A percentile compares a stretch with the other conserved stretches of the same genome.
phyloP scores from a whole-genome alignment of 2,329 filamentous ascomycete genomes.

The Ceratocystiopsis brevicomis region DNA sequence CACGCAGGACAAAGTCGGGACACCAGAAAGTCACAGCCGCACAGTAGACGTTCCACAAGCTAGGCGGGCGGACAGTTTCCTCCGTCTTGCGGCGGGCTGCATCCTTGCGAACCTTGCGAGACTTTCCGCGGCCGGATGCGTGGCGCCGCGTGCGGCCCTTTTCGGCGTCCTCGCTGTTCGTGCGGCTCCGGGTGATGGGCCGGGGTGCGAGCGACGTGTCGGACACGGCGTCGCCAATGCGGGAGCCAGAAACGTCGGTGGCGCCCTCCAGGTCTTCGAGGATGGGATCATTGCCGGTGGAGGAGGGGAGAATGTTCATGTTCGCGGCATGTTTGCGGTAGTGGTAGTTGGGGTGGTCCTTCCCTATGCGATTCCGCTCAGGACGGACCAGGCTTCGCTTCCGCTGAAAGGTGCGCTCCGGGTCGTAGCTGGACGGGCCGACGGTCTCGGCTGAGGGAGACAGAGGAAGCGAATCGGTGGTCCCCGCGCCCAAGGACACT shows the following conservation, averaged over 20 bases:
- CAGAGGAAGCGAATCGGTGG: conserved; percentile 13
- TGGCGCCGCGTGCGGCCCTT: conserved; percentile 19
- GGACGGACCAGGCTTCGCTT: conserved; percentile 83
- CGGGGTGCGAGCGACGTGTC: conserved; percentile 13
- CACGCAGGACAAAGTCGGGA: conserved; percentile 65
- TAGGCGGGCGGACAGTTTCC: conserved; percentile 58
- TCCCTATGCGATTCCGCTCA: conserved; percentile 69
- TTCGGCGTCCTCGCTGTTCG: conserved; percentile 18
- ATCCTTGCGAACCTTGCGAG: conserved; percentile 46
- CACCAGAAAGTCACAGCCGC: conserved; percentile 88
- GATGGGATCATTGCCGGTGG: conserved; percentile 80
- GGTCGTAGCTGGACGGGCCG: conserved; percentile 8
- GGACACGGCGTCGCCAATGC: conserved; percentile 13
- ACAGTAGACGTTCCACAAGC: conserved; percentile 90
- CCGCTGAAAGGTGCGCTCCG: conserved; percentile 30
- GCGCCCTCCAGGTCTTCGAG: conserved; percentile 57
- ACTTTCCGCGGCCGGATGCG: conserved; percentile 25
- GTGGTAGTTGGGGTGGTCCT: conserved; percentile 83
- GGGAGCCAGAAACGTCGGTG: conserved; percentile 23
- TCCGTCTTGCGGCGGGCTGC: conserved; percentile 30
- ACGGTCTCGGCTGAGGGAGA: conserved; percentile 25
- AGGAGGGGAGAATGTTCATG: conserved; percentile 78
- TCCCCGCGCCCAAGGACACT: no score
- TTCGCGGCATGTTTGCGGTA: conserved; percentile 89
- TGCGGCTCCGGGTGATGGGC: conserved; percentile 17